These are phyloP conservation scores for Thermochaetoides thermophila DNA, from an alignment of 495 filamentous ascomycete species.

Conservation along the genomic window DNA sequence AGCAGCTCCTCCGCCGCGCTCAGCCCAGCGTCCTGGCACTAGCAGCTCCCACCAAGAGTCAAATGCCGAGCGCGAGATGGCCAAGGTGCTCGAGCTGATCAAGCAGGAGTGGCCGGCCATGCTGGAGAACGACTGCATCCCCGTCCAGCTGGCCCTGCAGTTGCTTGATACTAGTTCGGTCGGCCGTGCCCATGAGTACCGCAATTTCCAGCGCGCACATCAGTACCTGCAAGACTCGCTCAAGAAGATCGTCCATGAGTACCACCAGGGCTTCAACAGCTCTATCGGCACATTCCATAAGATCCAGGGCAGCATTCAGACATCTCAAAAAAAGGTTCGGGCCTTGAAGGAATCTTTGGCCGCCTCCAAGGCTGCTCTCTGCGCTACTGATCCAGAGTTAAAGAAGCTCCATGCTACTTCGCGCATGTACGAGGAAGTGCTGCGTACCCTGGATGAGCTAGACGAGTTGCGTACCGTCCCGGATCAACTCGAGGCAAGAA, in stretches of 20 bases:
- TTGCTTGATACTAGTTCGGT: slow-evolving; percentile 88
- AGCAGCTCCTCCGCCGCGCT: slow-evolving; percentile 16
- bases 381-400: slow-evolving; percentile 79
- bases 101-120: slow-evolving; percentile 84
- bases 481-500: slow-evolving; percentile 79
- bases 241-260: slow-evolving; percentile 93
- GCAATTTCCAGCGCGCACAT: slow-evolving; percentile 67
- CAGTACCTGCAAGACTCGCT: slow-evolving; percentile 75
- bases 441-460: slow-evolving; percentile 69
- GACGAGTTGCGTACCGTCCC: slow-evolving; percentile 84
- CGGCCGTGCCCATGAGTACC: slow-evolving; percentile 75
- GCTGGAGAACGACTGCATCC: slow-evolving; percentile 72
- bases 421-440: slow-evolving; percentile 79
- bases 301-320: slow-evolving; percentile 84
- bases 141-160: slow-evolving; percentile 83
- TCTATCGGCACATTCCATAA: slow-evolving; percentile 98
- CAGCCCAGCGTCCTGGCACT: slow-evolving; percentile 20
- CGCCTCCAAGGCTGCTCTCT: slow-evolving; percentile 67
- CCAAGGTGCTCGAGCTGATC: slow-evolving; percentile 45
- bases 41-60: no score
- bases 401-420: slow-evolving; percentile 74
- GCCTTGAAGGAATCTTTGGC: slow-evolving; percentile 66
- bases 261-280: slow-evolving; percentile 98
- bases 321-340: slow-evolving; percentile 74
- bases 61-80: slow-evolving; percentile 34